Evolutionary conservation across 257 asterid species (phyloP), one percentile per base, ranked within the genome.

Genomic region (Craterostigma plantagineum): DNA sequence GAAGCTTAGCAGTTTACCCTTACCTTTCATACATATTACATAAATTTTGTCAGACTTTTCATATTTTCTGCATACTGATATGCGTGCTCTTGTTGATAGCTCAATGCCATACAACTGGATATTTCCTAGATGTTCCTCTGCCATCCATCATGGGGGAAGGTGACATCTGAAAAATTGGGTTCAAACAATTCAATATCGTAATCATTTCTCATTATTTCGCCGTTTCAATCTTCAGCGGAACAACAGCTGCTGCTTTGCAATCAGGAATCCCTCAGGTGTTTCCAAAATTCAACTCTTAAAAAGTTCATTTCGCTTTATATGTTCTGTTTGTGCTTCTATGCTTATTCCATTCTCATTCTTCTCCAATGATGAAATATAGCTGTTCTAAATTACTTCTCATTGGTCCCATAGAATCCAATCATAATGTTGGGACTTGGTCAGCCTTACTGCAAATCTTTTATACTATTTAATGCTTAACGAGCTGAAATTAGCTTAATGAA

Each of bases 101-200:
- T 61, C 71, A 42, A 42, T 87, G 18, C 86, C 95, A 52, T 87
- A 79, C 76, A 66, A 53, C 60, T 72, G 92, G 93, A 68, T 87
- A 50, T 82, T 87, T 65, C 92, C 90, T 37, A 66, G 75, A 62
- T 87, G 98, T 62, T 65, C 78, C 51, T 92, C 92, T 65, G 93
- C 66, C 46, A 61, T 82, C 54, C 98, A 87, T 69, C 95, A 87
- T 34, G 95, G 98, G 18, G 98, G 98, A 65, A 82, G 98, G 95
- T 82, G 50, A 23, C 54, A 27, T 46, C 57, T 70, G 39, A 5
- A 11, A 11, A 9, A n/a, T 3, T 7, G 10, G 5, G 3, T 11
- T 9, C 16, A 16, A 40, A 40, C 5, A 7, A 1, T 16, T 40
- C 16, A 40, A 40, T n/a, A 40, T n/a, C 13, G 3, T 36, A 12